Conservation (phyloP, 2,329 filamentous ascomycete genomes). For the Aureobasidium sp. region DNA sequence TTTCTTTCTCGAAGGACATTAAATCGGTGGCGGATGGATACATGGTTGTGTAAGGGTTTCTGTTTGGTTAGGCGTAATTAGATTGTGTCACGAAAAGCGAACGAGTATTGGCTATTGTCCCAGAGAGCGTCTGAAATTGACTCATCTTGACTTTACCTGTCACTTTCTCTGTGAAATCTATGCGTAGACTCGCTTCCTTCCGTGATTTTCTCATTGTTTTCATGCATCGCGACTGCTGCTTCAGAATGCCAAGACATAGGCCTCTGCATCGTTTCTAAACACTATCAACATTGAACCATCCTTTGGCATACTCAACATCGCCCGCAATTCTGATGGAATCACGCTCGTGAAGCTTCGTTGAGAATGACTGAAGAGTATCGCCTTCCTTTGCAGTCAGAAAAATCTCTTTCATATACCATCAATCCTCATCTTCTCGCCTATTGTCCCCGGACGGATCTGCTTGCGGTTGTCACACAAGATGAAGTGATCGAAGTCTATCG, state of each 20-base stretch:
- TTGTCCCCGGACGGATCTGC: conserved; percentile 79
- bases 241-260: conserved; percentile 1
- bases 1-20: conserved; percentile 76
- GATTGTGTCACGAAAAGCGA: conserved; percentile 11
- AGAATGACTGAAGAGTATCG: neutral
- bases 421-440: conserved; percentile 58
- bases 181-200: no score
- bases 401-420: conserved; percentile 49
- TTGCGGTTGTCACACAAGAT: conserved; percentile 63
- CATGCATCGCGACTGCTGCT: neutral
- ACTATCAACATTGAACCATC: neutral
- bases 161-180: neutral
- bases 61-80: conserved; percentile 2
- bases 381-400: conserved; percentile 40
- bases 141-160: neutral
- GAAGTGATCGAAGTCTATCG: conserved; percentile 69
- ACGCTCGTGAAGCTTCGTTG: no score
- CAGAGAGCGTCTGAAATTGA: neutral
- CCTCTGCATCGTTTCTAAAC: neutral
- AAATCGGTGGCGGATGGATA: conserved; percentile 71
- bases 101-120: conserved; percentile 1
- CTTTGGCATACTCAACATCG: no score
- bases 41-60: conserved; percentile 56
- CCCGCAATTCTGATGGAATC: neutral
- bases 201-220: neutral